Base-by-base conservation (phyloP, 2,329 filamentous ascomycete genomes). In the Fusarium sp. region DNA sequence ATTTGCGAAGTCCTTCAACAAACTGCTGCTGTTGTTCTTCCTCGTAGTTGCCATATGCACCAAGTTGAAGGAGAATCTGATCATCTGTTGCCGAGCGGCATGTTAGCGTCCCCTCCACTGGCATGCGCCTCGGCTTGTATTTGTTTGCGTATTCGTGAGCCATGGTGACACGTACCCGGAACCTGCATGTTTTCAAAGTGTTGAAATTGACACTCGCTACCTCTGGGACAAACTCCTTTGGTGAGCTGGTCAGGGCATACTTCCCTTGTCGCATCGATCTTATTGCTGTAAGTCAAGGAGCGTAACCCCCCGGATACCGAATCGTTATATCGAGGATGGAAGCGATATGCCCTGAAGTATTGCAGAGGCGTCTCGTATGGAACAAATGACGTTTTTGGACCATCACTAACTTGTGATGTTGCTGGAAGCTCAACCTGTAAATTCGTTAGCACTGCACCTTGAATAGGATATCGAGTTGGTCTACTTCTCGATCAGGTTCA, bases 221-320 rank as follows among this genome's bases (percentile, higher is more conserved):
- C 91, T 67, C 89, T 88, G 28, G 83, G 76, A 64, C 95, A 98
- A 66, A 82, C 80, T 59, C 87, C 87, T 48, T 88, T 88, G 43
- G 83, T 81, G 62, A 91, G 79, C 76, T 96, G 91, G 70, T 86
- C 89, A 34, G 87, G 89, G 76, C 95, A 99, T 44, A 98, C 73
- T 61, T 86, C 85, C 68, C 85, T 88, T 59, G 86, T 82, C 24
- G 88, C 83, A 74, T 97, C 88, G 77, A 99, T 96, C 68, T 88
- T 89, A 77, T 96, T 91, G 79, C 92, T 97, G 79, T 94, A 98
- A 39, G 93, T 98, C 80, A 96, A 83, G 64, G 95, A 98, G 73
- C 90, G 89, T 73, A 93, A 89, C 39, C 94, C 94, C 61, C 89
- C 90, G 53, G 86, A 75, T 54, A 97, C 88, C 53, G 86, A 80